Evolutionary conservation across 495 filamentous ascomycete species (phyloP).

Genomic region (Rhypophila decipiens): DNA sequence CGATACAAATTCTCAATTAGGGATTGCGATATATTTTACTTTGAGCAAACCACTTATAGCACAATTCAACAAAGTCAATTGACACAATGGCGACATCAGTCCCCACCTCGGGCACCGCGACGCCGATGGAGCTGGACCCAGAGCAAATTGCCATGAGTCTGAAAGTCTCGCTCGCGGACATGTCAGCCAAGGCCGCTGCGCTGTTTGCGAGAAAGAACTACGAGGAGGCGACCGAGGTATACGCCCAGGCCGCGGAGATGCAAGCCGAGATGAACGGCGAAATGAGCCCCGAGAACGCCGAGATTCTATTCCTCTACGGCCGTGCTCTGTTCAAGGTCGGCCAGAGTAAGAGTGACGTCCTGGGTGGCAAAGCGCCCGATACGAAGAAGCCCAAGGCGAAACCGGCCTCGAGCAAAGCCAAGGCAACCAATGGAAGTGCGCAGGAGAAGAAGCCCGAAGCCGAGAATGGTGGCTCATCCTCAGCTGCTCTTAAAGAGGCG

Average conservation of each 20-base stretch:
- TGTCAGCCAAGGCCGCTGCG: conserved; percentile 48
- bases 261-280: conserved; percentile 92
- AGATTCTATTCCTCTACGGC: conserved; percentile 89
- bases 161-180: conserved; percentile 52
- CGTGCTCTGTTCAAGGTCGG: conserved; percentile 88
- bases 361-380: conserved; percentile 71
- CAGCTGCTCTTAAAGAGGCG: conserved; percentile 11
- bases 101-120: conserved; percentile 24
- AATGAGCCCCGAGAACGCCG: conserved; percentile 80
- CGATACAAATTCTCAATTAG: background rate
- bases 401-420: conserved; percentile 15
- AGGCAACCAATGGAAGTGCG: conserved; percentile 11
- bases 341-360: conserved; percentile 86
- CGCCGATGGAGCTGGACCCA: conserved; percentile 28
- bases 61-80: background rate
- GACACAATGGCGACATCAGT: conserved; percentile 19
- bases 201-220: conserved; percentile 81
- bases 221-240: conserved; percentile 72
- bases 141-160: conserved; percentile 38
- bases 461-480: conserved; percentile 26
- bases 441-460: conserved; percentile 19
- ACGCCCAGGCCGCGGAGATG: conserved; percentile 79
- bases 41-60: background rate
- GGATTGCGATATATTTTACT: background rate
- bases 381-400: conserved; percentile 47